Evolutionary conservation across 1,284 basidiomycete genomes (phyloP).

Genomic region (Serendipita sp.): DNA sequence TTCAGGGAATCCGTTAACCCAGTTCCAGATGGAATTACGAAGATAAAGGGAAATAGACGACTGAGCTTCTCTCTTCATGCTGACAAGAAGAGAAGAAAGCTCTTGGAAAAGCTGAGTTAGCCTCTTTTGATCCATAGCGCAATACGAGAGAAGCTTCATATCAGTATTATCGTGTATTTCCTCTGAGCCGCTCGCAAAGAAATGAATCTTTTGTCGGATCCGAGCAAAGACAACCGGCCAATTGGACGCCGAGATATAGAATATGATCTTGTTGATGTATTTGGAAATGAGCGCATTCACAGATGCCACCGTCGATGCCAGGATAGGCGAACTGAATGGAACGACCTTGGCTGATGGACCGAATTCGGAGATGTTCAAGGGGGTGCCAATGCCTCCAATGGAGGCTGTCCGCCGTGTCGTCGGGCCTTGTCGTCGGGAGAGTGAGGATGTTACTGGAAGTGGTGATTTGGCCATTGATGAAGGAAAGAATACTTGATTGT

Average conservation of each 20-base stretch:
- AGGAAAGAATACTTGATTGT: conserved; percentile 25
- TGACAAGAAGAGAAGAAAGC: conserved; percentile 68
- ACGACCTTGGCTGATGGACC: conserved; percentile 10
- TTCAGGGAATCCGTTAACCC: conserved; percentile 70
- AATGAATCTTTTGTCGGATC: conserved; percentile 58
- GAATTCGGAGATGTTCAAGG: not conserved
- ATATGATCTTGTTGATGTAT: conserved; percentile 58
- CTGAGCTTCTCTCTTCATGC: conserved; percentile 68
- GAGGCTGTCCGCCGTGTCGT: conserved; percentile 3
- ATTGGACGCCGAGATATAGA: conserved; percentile 80
- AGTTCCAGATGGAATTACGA: conserved; percentile 79
- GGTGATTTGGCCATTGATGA: conserved; percentile 18
- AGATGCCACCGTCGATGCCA: conserved; percentile 15
- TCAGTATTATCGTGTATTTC: conserved; percentile 54
- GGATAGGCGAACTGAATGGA: conserved; percentile 10
- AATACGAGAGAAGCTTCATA: conserved; percentile 58
- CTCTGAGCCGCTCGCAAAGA: conserved; percentile 37
- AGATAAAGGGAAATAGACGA: conserved; percentile 60
- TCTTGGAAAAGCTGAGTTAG: conserved; percentile 62
- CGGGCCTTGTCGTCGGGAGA: conserved; percentile 1
- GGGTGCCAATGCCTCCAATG: not conserved
- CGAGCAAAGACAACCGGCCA: conserved; percentile 71
- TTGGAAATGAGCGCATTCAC: conserved; percentile 22
- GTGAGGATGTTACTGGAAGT: conserved; percentile 30
- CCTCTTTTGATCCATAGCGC: conserved; percentile 49